Evolutionary conservation across 768 basidiomycete species (phyloP).

Genomic region (Leccinellum rugosiceps): DNA sequence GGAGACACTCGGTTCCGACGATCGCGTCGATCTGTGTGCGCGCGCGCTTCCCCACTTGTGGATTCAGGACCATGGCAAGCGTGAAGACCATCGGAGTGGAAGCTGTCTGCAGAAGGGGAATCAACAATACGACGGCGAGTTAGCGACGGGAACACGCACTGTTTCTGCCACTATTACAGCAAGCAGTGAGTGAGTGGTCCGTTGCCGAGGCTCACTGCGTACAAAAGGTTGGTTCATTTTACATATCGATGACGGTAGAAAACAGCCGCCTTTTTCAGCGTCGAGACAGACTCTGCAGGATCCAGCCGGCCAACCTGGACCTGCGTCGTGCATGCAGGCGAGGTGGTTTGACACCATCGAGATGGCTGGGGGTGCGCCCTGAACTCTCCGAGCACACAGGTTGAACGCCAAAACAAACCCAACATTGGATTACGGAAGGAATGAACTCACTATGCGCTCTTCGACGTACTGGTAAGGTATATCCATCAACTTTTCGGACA

Average conservation of each 20-base stretch:
- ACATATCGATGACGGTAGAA: neutral
- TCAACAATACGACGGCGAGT: no score
- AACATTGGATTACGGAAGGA: neutral
- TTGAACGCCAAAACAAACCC: neutral
- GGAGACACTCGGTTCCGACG: neutral
- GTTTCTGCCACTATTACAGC: neutral
- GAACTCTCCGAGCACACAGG: neutral
- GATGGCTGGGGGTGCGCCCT: neutral
- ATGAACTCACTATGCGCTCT: neutral
- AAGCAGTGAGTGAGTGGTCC: neutral
- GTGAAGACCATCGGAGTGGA: neutral
- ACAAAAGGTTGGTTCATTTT: neutral
- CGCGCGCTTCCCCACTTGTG: neutral
- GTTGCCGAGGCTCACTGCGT: neutral
- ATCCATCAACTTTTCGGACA: neutral
- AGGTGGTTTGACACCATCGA: neutral
- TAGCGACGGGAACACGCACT: neutral
- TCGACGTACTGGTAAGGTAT: neutral
- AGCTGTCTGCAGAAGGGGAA: neutral
- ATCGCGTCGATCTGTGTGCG: neutral
- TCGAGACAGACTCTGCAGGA: neutral
- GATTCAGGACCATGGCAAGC: neutral
- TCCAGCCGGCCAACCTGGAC: neutral
- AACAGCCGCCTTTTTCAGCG: neutral
- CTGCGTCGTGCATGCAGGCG: neutral